These are phyloP conservation scores for Saccharum hybrid DNA, from an alignment of 202 grass and related monocot species.

Conservation along the genomic window DNA sequence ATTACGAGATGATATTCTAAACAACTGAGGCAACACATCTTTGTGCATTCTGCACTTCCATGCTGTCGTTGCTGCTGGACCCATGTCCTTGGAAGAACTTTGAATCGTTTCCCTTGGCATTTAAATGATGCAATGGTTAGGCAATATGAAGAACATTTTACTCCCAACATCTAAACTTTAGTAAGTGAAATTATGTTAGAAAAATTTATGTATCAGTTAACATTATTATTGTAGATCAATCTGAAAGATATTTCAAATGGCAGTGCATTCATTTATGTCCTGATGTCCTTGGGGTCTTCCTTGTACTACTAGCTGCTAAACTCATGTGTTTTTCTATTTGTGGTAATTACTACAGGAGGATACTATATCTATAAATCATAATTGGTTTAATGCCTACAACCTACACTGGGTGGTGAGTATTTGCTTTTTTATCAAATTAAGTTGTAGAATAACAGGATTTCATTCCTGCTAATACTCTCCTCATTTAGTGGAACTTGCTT, in stretches of 20 bases:
- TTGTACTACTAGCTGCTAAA: neutral
- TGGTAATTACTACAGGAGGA: conserved; percentile 67
- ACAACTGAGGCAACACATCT: neutral
- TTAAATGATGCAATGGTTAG: conserved; percentile 14
- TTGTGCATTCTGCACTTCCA: neutral
- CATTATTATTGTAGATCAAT: conserved; percentile 18
- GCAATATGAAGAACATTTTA: conserved; percentile 34
- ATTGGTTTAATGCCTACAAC: conserved; percentile 96
- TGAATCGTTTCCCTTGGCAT: conserved; percentile 29
- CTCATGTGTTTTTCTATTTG: neutral
- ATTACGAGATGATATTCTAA: neutral
- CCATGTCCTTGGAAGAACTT: neutral
- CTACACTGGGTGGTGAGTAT: conserved; percentile 85
- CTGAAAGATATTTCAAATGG: conserved; percentile 1
- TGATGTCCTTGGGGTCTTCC: neutral
- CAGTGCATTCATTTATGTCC: conserved; percentile 27
- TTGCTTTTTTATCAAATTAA: conserved; percentile 34
- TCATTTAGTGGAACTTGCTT: conserved; percentile 81
- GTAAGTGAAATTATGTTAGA: neutral
- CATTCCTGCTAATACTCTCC: conserved; percentile 29
- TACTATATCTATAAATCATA: conserved; percentile 97
- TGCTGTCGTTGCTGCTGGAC: neutral
- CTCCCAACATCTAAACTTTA: conserved; percentile 6
- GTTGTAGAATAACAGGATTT: conserved; percentile 27
- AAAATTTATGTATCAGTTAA: conserved; percentile 15